Conservation (phyloP, 106 monocot species). For the Hemerocallis citrina region DNA sequence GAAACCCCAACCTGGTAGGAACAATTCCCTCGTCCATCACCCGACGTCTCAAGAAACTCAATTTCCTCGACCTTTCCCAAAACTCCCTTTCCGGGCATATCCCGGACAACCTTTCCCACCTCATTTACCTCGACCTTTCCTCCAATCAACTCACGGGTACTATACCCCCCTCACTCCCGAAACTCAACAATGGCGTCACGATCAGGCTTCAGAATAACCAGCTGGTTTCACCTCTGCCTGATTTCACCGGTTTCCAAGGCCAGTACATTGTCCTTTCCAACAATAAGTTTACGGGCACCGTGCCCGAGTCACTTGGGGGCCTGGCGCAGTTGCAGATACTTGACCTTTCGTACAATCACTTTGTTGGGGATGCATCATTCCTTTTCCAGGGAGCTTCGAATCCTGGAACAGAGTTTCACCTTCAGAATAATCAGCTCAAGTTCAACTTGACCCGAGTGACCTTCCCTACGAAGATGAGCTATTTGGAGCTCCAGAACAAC, state of each 20-base stretch:
- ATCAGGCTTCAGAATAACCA: neutral
- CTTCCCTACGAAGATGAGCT: neutral
- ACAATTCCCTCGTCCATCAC: slow-evolving; percentile 35
- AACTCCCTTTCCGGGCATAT: slow-evolving; percentile 42
- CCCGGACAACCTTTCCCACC: slow-evolving; percentile 20
- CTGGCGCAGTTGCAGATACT: slow-evolving; percentile 2
- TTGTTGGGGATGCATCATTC: slow-evolving; percentile 40
- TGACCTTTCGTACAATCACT: slow-evolving; percentile 33
- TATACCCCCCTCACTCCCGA: neutral
- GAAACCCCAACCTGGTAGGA: slow-evolving; percentile 28
- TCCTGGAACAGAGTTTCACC: neutral
- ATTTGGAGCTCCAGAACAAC: neutral
- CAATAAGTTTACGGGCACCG: slow-evolving; percentile 36
- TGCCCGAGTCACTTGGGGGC: slow-evolving; percentile 17
- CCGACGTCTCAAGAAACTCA: slow-evolving; percentile 17
- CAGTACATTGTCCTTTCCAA: neutral
- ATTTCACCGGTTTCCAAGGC: neutral
- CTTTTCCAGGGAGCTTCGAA: slow-evolving; percentile 2
- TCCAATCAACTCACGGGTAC: slow-evolving; percentile 31
- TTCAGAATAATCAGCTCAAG: neutral
- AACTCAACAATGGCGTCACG: neutral
- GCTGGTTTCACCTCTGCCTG: neutral
- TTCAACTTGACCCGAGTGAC: neutral
- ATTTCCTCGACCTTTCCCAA: slow-evolving; percentile 17
- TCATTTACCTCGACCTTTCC: slow-evolving; percentile 33